Evolutionary conservation across 305 asterid genomes (phyloP).

Genomic region (Galium porrigens): DNA sequence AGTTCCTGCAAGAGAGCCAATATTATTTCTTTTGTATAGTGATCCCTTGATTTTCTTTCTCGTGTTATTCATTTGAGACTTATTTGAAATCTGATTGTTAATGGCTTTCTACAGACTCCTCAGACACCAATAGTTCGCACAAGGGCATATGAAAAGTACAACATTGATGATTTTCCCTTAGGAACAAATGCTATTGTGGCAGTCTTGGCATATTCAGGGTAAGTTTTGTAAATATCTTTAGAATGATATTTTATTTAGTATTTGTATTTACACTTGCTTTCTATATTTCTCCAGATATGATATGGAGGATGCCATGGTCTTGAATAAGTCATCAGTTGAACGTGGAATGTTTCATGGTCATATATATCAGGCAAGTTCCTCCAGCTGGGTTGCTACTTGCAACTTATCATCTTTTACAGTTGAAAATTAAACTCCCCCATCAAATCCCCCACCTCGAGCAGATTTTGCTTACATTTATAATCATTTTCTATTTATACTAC

Average conservation of each 20-base stretch:
- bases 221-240: conserved; percentile 13
- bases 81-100: conserved; percentile 8
- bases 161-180: conserved; percentile 68
- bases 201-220: conserved; percentile 96
- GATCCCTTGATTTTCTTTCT: neutral
- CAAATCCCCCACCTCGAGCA: too few species aligned
- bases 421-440: too few species aligned
- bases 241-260: neutral
- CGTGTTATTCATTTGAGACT: neutral
- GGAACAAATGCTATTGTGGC: conserved; percentile 98
- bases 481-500: too few species aligned
- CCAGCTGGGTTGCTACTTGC: neutral
- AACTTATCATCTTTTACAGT: too few species aligned
- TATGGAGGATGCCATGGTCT: conserved; percentile 97
- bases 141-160: conserved; percentile 61
- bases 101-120: conserved; percentile 53
- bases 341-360: conserved; percentile 94
- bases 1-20: neutral
- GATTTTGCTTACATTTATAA: too few species aligned
- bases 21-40: neutral
- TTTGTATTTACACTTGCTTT: conserved; percentile 3
- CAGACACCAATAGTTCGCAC: conserved; percentile 97
- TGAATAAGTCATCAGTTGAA: conserved; percentile 90
- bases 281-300: conserved; percentile 49
- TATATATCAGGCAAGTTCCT: conserved; percentile 55